phyloP scores from a whole-genome alignment of 2,329 filamentous ascomycete species.

The Aspergillus pseudotamarii region DNA sequence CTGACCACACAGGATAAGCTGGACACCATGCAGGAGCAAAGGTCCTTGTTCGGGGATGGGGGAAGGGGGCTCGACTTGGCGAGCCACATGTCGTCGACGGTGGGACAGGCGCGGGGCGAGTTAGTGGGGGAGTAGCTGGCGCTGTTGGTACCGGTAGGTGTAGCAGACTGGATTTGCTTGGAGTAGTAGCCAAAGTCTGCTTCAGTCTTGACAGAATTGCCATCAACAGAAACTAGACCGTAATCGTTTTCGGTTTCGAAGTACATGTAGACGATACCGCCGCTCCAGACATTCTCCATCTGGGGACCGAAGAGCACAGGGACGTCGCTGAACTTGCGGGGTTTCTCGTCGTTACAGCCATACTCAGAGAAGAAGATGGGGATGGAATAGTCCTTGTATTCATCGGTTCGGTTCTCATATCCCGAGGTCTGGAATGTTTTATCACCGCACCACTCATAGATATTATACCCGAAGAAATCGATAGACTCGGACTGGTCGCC shows the following conservation, averaged over 20 bases:
- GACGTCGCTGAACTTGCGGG: constrained; percentile 84
- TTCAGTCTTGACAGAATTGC: constrained; percentile 65
- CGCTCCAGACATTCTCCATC: constrained; percentile 88
- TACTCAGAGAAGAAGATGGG: constrained; percentile 99
- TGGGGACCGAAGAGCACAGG: constrained; percentile 73
- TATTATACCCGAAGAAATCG: constrained; percentile 99
- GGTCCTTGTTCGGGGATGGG: constrained; percentile 73
- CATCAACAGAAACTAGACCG: constrained; percentile 65
- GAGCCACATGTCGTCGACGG: constrained; percentile 65
- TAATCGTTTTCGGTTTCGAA: constrained; percentile 90
- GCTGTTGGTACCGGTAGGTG: constrained; percentile 67
- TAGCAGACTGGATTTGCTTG: constrained; percentile 68
- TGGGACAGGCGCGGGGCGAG: constrained; percentile 71
- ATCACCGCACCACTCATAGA: constrained; percentile 97
- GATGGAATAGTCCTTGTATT: constrained; percentile 86
- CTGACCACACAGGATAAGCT: constrained; percentile 72
- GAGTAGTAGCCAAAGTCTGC: constrained; percentile 75
- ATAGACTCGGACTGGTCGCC: constrained; percentile 68
- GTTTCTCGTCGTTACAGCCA: constrained; percentile 78
- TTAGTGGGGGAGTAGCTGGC: constrained; percentile 73
- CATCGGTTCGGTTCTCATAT: constrained; percentile 78
- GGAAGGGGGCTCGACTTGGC: constrained; percentile 68
- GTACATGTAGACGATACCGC: constrained; percentile 99
- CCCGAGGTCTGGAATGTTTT: constrained; percentile 76
- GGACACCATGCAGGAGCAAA: constrained; percentile 85